These are phyloP conservation scores for Sonneratia alba DNA, from an alignment of 345 rosid species.

Conservation along the genomic window DNA sequence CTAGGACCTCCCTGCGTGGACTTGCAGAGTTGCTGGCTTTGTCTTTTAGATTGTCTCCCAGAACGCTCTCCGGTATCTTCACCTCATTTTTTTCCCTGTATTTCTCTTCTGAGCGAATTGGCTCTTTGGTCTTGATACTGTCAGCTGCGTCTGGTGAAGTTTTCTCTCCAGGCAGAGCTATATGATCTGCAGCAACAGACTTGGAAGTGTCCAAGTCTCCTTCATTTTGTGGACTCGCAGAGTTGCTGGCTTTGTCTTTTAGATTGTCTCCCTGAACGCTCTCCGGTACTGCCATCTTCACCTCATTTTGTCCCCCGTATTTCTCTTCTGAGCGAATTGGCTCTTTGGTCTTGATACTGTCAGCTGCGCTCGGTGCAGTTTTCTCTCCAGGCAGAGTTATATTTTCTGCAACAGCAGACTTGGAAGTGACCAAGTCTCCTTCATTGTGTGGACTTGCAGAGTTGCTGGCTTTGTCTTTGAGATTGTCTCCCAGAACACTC, in stretches of 20 bases:
- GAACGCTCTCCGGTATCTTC: constrained; percentile 8
- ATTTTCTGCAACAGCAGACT: constrained; percentile 26
- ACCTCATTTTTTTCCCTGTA: not conserved
- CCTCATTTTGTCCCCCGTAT: not conserved
- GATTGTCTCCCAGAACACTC: constrained; percentile 6
- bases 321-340: constrained; percentile 3
- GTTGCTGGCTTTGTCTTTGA: constrained; percentile 4
- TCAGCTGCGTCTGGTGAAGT: constrained; percentile 11
- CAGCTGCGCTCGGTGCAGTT: constrained; percentile 11
- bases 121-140: constrained; percentile 13
- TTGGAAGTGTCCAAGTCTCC: constrained; percentile 2
- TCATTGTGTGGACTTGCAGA: constrained; percentile 9
- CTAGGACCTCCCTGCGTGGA: constrained; percentile 10
- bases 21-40: not conserved
- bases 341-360: constrained; percentile 13
- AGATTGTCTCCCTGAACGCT: constrained; percentile 7
- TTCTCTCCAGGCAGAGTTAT: constrained; percentile 21
- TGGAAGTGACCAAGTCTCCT: constrained; percentile 1
- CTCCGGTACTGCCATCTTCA: constrained; percentile 3
- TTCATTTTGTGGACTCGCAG: constrained; percentile 8
- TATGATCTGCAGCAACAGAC: constrained; percentile 27
- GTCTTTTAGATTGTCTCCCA: constrained; percentile 10
- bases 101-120: constrained; percentile 1
- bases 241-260: constrained; percentile 4
- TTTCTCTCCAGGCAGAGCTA: constrained; percentile 18